Evolutionary conservation across 139 green algal genomes (phyloP).

Genomic region (Chlorella sorokiniana): DNA sequence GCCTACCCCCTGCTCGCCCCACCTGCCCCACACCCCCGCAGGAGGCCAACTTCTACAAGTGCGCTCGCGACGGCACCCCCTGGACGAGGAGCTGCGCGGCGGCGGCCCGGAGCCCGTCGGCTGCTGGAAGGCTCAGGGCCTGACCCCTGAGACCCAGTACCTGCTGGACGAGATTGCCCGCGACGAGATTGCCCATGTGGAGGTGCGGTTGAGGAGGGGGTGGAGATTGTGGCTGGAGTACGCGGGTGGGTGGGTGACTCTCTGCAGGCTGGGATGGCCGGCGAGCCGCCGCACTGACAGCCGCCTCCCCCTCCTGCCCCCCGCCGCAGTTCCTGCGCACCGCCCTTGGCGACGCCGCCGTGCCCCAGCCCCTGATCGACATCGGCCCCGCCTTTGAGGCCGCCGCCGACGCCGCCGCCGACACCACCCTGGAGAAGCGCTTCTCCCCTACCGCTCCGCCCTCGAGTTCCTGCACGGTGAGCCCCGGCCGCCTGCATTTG

Average conservation of each 20-base stretch:
- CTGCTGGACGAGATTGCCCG: conserved; percentile 38
- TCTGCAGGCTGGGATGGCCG: not conserved
- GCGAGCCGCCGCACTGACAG: not conserved
- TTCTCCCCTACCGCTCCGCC: conserved; percentile 59
- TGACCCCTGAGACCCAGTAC: not conserved
- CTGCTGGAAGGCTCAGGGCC: conserved; percentile 31
- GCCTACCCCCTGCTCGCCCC: not conserved
- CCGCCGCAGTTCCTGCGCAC: conserved; percentile 16
- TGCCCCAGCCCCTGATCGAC: conserved; percentile 48
- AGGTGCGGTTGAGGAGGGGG: not conserved
- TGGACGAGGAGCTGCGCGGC: conserved; percentile 4
- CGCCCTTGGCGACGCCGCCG: conserved; percentile 38
- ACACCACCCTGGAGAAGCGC: conserved; percentile 40
- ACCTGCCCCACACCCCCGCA: not conserved
- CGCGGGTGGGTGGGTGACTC: not conserved
- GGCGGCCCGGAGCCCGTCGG: conserved; percentile 32
- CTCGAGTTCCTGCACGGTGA: conserved; percentile 57
- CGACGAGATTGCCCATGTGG: conserved; percentile 55
- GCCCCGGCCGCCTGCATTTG: not conserved
- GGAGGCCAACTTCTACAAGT: conserved; percentile 11
- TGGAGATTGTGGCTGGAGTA: not conserved
- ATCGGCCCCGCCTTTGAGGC: conserved; percentile 50
- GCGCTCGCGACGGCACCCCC: conserved; percentile 21
- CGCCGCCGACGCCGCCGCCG: conserved; percentile 47
- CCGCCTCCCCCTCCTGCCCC: too few relatives aligned